These are phyloP conservation scores for Linnemannia zychae DNA, from an alignment of 192 early-diverging fungal genomes.

Conservation along the genomic window DNA sequence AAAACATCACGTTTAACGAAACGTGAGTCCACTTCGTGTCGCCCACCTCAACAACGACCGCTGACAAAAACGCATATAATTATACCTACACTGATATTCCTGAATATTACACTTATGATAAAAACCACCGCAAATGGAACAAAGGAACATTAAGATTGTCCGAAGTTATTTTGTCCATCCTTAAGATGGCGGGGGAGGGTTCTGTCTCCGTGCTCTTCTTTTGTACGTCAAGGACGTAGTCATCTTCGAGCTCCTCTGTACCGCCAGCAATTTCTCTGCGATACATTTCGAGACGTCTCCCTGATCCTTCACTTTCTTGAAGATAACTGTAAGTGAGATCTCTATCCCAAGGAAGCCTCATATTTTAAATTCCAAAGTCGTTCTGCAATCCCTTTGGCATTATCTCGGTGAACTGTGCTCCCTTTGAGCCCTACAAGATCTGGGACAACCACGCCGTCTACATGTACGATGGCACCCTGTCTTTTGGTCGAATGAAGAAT, in stretches of 20 bases:
- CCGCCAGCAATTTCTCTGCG: constrained; percentile 13
- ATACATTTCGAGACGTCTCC: constrained; percentile 23
- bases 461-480: neutral
- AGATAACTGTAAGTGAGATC: constrained; percentile 27
- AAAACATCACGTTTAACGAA: neutral
- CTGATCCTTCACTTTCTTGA: constrained; percentile 24
- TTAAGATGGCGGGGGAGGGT: no score
- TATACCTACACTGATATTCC: neutral
- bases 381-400: constrained; percentile 30
- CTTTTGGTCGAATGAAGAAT: neutral
- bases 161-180: no score
- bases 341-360: constrained; percentile 16
- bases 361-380: neutral
- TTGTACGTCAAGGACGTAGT: neutral
- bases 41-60: neutral
- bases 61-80: neutral
- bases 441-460: constrained; percentile 10
- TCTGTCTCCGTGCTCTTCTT: no score
- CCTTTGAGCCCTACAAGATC: neutral
- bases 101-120: neutral
- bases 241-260: constrained; percentile 19
- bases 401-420: constrained; percentile 20
- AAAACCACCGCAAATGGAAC: no score
- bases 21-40: neutral
- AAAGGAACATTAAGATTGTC: no score